Evolutionary conservation across 73 alveolate species (phyloP).

Genomic region (Tetrahymena borealis): DNA sequence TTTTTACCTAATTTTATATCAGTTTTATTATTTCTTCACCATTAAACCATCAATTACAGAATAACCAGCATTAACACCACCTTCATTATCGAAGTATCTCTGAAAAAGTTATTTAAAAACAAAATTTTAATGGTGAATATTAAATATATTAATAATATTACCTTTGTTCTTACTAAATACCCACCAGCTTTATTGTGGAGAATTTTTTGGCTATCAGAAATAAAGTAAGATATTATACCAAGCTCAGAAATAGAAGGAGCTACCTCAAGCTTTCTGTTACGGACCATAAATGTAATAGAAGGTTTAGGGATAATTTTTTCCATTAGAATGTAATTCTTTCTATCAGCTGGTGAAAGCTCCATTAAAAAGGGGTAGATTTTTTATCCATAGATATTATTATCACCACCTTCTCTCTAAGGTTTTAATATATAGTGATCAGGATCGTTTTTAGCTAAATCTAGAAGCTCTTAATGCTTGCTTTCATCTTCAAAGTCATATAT

Average conservation of each 20-base stretch:
- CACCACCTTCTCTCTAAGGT: constrained; percentile 47
- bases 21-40: not conserved
- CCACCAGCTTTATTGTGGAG: constrained; percentile 28
- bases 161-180: constrained; percentile 23
- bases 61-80: constrained; percentile 41
- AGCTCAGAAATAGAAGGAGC: constrained; percentile 33
- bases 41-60: constrained; percentile 31
- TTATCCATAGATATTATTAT: constrained; percentile 20
- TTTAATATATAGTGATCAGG: constrained; percentile 30
- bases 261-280: constrained; percentile 17
- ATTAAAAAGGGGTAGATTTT: not conserved
- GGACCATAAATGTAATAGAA: constrained; percentile 9
- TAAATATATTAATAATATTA: not conserved
- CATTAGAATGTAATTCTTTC: constrained; percentile 28
- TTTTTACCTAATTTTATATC: not conserved
- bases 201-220: constrained; percentile 5
- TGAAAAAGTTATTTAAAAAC: not conserved
- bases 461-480: not conserved
- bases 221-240: constrained; percentile 14
- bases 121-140: not conserved
- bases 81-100: constrained; percentile 43
- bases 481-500: constrained; percentile 38
- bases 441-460: constrained; percentile 8
- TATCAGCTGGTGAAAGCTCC: not conserved
- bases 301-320: constrained; percentile 31